phyloP scores from a whole-genome alignment of 305 asterid genomes.

The Plantago lanceolata region DNA sequence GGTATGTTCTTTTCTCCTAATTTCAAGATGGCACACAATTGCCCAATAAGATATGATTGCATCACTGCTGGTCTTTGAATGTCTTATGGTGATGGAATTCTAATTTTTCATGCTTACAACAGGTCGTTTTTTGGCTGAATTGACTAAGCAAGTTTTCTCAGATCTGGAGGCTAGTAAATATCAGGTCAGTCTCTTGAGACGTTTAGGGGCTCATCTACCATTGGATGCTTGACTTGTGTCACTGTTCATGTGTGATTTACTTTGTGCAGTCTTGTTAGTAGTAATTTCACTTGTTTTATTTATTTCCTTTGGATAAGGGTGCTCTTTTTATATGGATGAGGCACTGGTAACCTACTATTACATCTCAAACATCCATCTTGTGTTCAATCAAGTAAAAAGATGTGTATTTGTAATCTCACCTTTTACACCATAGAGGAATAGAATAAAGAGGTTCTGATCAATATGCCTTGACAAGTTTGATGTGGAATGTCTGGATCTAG shows the following conservation, averaged over 20 bases:
- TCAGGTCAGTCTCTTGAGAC: constrained; percentile 58
- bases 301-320: too few relatives aligned
- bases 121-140: constrained; percentile 99
- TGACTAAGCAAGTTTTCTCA: constrained; percentile 90
- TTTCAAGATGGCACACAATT: constrained; percentile 7
- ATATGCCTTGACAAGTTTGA: too few relatives aligned
- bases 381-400: too few relatives aligned
- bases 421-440: too few relatives aligned
- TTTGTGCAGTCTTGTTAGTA: background rate
- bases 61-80: constrained; percentile 14
- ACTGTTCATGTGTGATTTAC: background rate
- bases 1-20: constrained; percentile 44
- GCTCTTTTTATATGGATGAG: too few relatives aligned
- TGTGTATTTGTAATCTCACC: too few relatives aligned
- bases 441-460: too few relatives aligned
- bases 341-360: too few relatives aligned
- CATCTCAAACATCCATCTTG: too few relatives aligned
- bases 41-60: constrained; percentile 1
- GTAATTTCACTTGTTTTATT: background rate
- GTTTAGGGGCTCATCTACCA: constrained; percentile 19
- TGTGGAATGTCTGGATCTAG: too few relatives aligned
- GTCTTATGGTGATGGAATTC: constrained; percentile 18
- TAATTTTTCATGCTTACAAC: constrained; percentile 41
- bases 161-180: constrained; percentile 87
- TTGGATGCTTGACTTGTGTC: constrained; percentile 9